phyloP scores from a whole-genome alignment of 352 stramenopile species.

The Globisporangium uncinulatum region DNA sequence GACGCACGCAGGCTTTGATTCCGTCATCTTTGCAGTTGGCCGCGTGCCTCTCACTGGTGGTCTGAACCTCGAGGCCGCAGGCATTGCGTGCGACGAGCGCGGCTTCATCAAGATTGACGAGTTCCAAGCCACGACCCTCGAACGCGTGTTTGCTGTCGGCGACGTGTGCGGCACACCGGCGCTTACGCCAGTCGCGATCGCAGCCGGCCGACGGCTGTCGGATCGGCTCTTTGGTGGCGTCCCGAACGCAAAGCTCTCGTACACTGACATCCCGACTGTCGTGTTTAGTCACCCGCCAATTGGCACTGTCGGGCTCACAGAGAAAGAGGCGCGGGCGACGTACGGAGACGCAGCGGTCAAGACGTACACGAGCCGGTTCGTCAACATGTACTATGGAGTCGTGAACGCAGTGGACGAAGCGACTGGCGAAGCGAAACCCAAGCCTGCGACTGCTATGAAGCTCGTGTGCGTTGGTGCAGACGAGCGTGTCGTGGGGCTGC shows the following conservation, averaged over 20 bases:
- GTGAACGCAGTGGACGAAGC: conserved; percentile 54
- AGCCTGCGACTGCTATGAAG: conserved; percentile 95
- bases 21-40: conserved; percentile 85
- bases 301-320: conserved; percentile 91
- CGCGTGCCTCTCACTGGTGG: conserved; percentile 36
- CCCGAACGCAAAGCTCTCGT: conserved; percentile 58
- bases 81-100: conserved; percentile 49
- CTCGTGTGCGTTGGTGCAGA: conserved; percentile 85
- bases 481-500: conserved; percentile 95
- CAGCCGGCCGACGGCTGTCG: conserved; percentile 70
- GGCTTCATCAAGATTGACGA: conserved; percentile 87
- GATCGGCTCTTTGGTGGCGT: conserved; percentile 86
- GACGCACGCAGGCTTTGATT: conserved; percentile 50
- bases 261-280: conserved; percentile 92
- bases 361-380: conserved; percentile 91
- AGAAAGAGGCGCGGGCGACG: conserved; percentile 83
- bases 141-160: conserved; percentile 76
- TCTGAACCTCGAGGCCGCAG: conserved; percentile 69
- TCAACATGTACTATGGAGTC: conserved; percentile 95
- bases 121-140: conserved; percentile 85
- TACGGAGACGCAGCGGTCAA: conserved; percentile 90
- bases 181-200: conserved; percentile 85
- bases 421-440: conserved; percentile 42
- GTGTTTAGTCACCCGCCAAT: conserved; percentile 96
- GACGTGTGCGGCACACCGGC: conserved; percentile 62